Conservation (phyloP, 768 basidiomycete species). For the Phanerochaete sordida region DNA sequence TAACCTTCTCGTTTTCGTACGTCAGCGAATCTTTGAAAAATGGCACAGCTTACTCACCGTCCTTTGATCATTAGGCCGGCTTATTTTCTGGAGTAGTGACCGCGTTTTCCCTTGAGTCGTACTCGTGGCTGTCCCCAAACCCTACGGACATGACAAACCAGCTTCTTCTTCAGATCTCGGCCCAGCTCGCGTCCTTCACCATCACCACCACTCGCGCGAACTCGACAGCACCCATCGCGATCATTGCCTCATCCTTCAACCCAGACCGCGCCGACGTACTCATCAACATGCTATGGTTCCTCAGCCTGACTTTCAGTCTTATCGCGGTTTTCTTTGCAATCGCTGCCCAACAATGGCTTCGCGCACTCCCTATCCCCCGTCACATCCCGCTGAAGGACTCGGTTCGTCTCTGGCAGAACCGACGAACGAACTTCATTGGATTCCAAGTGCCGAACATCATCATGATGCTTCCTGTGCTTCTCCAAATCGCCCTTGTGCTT, state of each 20-base stretch:
- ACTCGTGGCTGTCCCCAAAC: conserved; percentile 4
- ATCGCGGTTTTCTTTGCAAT: conserved; percentile 23
- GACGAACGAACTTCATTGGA: background rate
- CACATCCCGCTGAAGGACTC: background rate
- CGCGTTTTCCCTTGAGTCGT: conserved; percentile 9
- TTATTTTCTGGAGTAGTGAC: conserved; percentile 12
- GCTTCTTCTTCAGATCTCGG: conserved; percentile 9
- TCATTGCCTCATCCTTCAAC: background rate
- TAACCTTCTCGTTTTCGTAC: conserved; percentile 15
- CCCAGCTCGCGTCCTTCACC: conserved; percentile 8
- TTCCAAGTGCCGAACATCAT: conserved; percentile 8
- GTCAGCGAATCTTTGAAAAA: background rate
- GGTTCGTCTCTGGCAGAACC: conserved; percentile 5
- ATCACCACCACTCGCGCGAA: conserved; percentile 6
- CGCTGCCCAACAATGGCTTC: conserved; percentile 27
- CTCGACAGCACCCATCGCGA: conserved; percentile 4
- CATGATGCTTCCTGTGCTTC: conserved; percentile 9
- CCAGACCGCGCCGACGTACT: background rate
- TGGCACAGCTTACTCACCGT: background rate
- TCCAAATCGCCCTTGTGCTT: conserved; percentile 11
- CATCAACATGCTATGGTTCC: conserved; percentile 24
- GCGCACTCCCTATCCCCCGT: background rate
- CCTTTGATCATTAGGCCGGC: conserved; percentile 5
- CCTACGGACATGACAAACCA: background rate
- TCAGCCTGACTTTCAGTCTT: conserved; percentile 22